Conservation (phyloP, 2,329 filamentous ascomycete genomes). For the Epichloe amarillans region DNA sequence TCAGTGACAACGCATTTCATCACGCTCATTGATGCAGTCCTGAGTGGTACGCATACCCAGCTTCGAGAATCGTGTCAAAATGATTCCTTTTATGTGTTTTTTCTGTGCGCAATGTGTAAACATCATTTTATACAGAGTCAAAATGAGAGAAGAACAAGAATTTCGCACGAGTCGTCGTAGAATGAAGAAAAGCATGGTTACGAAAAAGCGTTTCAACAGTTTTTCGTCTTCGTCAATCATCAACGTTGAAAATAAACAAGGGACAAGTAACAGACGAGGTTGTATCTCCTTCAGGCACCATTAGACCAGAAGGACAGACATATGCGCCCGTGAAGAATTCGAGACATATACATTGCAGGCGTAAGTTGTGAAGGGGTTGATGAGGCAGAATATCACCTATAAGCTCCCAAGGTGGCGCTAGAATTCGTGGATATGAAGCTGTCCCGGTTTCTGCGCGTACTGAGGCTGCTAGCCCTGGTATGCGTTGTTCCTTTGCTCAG, state of each 20-base stretch:
- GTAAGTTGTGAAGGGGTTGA: constrained; percentile 12
- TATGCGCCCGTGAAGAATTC: background rate
- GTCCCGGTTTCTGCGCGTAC: constrained; percentile 29
- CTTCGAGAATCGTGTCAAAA: background rate
- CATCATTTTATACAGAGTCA: background rate
- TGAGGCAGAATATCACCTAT: constrained; percentile 28
- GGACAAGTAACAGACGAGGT: constrained; percentile 6
- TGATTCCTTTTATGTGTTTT: background rate
- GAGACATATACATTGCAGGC: constrained; percentile 11
- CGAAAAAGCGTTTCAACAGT: constrained; percentile 1
- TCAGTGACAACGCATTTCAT: constrained; percentile 1
- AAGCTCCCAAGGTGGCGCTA: constrained; percentile 27
- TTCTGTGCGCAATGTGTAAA: background rate
- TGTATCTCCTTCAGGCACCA: background rate
- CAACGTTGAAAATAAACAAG: constrained; percentile 8
- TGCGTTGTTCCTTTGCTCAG: constrained; percentile 28
- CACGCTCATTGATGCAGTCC: constrained; percentile 1
- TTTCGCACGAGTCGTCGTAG: background rate
- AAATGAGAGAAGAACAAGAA: constrained; percentile 2
- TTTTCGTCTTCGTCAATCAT: constrained; percentile 13
- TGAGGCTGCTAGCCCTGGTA: constrained; percentile 33
- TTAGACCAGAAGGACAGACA: background rate
- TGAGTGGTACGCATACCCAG: background rate
- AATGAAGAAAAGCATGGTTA: constrained; percentile 4
- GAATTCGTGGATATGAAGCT: constrained; percentile 23